A percentile compares a stretch with the other conserved stretches of the same genome.
phyloP scores from a whole-genome alignment of 352 stramenopile species.

The Globisporangium lucens region DNA sequence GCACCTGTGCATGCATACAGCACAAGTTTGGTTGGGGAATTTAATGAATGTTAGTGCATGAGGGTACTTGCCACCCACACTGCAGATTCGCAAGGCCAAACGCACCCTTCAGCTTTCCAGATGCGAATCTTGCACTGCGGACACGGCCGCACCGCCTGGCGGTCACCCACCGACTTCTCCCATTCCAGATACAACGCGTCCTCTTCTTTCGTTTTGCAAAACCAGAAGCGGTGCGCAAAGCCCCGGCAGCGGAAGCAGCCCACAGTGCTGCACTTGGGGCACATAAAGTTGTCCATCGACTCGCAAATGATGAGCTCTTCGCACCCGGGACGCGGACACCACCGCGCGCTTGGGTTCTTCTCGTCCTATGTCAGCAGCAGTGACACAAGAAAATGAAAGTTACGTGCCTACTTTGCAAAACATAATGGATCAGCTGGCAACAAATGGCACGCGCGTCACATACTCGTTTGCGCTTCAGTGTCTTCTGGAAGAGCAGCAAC shows the following conservation, averaged over 20 bases:
- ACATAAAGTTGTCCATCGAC: constrained; percentile 47
- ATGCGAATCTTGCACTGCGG: background rate
- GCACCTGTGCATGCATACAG: background rate
- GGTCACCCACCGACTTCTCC: constrained; percentile 1
- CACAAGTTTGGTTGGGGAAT: background rate
- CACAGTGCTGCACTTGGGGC: constrained; percentile 44
- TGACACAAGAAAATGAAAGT: background rate
- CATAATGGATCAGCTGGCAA: background rate
- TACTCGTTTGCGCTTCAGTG: background rate
- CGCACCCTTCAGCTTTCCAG: background rate
- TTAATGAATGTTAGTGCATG: background rate
- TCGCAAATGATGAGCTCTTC: constrained; percentile 67
- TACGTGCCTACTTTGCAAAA: no score
- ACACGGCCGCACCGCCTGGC: background rate
- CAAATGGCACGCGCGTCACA: background rate
- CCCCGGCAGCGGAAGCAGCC: constrained; percentile 65
- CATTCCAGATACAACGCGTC: background rate
- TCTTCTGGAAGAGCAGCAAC: background rate
- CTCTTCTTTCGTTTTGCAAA: constrained; percentile 23
- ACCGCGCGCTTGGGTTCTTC: constrained; percentile 68
- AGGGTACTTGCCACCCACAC: background rate
- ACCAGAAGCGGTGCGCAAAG: constrained; percentile 57
- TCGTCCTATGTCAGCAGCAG: constrained; percentile 38
- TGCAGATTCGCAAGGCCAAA: background rate
- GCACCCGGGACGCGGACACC: constrained; percentile 56